Conservation (phyloP, 192 early-diverging fungal genomes). For the Dimargaris xerosporica region DNA sequence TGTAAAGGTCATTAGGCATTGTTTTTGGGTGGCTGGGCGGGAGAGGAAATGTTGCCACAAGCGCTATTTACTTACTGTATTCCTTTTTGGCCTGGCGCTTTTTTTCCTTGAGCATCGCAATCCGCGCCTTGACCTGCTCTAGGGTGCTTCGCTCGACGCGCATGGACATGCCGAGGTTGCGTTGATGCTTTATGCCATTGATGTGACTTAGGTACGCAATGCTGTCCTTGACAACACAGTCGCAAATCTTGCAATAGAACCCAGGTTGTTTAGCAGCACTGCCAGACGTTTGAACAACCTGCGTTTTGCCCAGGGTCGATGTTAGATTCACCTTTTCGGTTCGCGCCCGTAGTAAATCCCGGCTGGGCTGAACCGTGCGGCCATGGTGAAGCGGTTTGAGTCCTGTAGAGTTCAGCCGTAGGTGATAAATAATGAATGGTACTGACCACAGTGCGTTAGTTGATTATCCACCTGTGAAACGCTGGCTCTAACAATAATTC, state of each 20-base stretch:
- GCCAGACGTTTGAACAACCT: slow-evolving; percentile 50
- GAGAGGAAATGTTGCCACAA: slow-evolving; percentile 10
- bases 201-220: slow-evolving; percentile 82
- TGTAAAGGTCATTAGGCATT: too few species aligned
- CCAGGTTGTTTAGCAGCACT: slow-evolving; percentile 59
- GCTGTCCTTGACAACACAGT: slow-evolving; percentile 79
- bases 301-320: slow-evolving; percentile 61
- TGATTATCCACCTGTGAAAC: too few species aligned
- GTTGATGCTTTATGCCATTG: slow-evolving; percentile 80
- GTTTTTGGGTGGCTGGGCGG: too few species aligned
- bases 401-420: too few species aligned
- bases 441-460: too few species aligned
- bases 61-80: slow-evolving; percentile 24
- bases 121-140: slow-evolving; percentile 54
- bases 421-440: too few species aligned
- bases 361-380: neutral
- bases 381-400: too few species aligned
- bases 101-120: slow-evolving; percentile 56
- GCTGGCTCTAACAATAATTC: too few species aligned
- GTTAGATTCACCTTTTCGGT: slow-evolving; percentile 51
- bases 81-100: slow-evolving; percentile 39
- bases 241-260: slow-evolving; percentile 82
- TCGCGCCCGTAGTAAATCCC: slow-evolving; percentile 35
- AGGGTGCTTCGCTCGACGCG: slow-evolving; percentile 64
- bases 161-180: slow-evolving; percentile 63